Evolutionary conservation across 306 rosid species (phyloP).

Genomic region (Lathyrus oleraceus): DNA sequence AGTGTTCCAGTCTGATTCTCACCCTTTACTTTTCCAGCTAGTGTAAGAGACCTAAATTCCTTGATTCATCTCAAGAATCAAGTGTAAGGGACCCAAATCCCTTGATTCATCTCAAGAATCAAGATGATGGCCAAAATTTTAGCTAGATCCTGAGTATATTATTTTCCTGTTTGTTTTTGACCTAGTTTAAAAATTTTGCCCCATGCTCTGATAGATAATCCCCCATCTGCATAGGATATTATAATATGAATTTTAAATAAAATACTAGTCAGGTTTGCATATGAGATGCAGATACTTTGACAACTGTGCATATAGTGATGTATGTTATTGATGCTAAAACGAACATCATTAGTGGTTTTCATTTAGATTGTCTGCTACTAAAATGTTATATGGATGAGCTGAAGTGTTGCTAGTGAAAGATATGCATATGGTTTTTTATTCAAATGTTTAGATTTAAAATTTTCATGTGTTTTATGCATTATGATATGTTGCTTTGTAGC

Average conservation of each 20-base stretch:
- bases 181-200: background rate
- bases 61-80: constrained; percentile 18
- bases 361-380: constrained; percentile 24
- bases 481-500: constrained; percentile 23
- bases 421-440: background rate
- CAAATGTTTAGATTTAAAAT: constrained; percentile 11
- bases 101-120: constrained; percentile 18
- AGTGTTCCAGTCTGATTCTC: constrained; percentile 6
- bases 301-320: constrained; percentile 1
- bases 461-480: constrained; percentile 7
- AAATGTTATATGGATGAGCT: constrained; percentile 13
- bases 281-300: background rate
- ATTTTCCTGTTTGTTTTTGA: constrained; percentile 19
- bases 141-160: background rate
- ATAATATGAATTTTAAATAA: constrained; percentile 21
- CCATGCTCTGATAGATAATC: background rate
- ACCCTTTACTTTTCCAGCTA: constrained; percentile 4
- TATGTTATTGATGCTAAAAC: background rate
- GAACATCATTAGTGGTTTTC: background rate
- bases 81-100: background rate
- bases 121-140: constrained; percentile 2
- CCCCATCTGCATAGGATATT: background rate
- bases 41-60: constrained; percentile 6
- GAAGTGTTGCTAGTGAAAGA: background rate
- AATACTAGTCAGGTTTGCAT: background rate